Evolutionary conservation across 805 yeast species (phyloP).

Genomic region (Lachancea nothofagi): DNA sequence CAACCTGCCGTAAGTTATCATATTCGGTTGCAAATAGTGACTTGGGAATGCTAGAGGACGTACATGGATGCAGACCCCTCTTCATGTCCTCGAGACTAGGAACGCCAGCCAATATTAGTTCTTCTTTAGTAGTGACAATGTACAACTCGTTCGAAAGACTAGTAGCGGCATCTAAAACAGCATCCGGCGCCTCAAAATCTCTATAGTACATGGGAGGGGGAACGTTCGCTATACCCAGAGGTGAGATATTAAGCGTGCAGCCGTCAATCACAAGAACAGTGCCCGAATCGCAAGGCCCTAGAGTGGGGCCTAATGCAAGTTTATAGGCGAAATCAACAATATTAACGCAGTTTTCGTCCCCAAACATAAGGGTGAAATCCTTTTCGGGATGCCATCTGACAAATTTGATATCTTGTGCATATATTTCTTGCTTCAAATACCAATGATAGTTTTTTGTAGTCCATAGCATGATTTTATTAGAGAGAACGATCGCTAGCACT

Average conservation of each 20-base stretch:
- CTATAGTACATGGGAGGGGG: conserved; percentile 92
- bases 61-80: conserved; percentile 43
- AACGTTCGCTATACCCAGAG: conserved; percentile 75
- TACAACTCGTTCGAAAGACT: conserved; percentile 51
- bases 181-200: conserved; percentile 49
- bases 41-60: conserved; percentile 31
- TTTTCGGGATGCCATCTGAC: conserved; percentile 87
- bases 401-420: conserved; percentile 33
- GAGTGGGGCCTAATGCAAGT: conserved; percentile 61
- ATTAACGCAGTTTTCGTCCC: conserved; percentile 47
- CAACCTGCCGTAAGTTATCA: conserved; percentile 59
- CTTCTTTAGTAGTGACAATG: conserved; percentile 51
- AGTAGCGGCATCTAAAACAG: conserved; percentile 61
- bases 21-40: conserved; percentile 34
- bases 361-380: conserved; percentile 67
- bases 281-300: conserved; percentile 67
- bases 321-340: conserved; percentile 63
- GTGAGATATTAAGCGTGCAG: conserved; percentile 61
- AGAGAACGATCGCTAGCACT: conserved; percentile 61
- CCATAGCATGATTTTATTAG: conserved; percentile 76
- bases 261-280: conserved; percentile 82
- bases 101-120: conserved; percentile 43
- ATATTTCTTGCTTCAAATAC: conserved; percentile 83
- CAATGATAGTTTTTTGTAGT: conserved; percentile 90
- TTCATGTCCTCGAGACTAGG: conserved; percentile 40